phyloP scores from a whole-genome alignment of 2,329 filamentous ascomycete genomes.

The Lachnellula arida region DNA sequence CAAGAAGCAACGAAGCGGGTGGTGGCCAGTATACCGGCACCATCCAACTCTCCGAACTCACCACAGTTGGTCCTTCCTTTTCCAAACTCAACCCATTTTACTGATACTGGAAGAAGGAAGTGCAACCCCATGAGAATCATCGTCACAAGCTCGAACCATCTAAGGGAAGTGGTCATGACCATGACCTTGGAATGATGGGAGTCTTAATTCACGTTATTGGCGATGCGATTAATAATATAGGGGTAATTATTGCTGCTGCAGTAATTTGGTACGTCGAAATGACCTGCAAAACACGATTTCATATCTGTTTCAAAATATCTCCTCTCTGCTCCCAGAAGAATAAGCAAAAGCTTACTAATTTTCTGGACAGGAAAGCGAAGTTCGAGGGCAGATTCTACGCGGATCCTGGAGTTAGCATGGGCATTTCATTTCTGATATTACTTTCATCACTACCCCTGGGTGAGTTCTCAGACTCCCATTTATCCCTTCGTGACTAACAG shows the following conservation, averaged over 20 bases:
- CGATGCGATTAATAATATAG: conserved; percentile 72
- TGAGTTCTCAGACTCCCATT: conserved; percentile 1
- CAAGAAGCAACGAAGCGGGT: neutral
- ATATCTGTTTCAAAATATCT: no score
- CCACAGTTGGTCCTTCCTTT: neutral
- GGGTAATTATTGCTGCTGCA: conserved; percentile 64
- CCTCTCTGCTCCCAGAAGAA: no score
- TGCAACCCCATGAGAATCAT: conserved; percentile 42
- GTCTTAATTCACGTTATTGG: conserved; percentile 67
- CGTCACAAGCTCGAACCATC: conserved; percentile 37
- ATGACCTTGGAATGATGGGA: conserved; percentile 67
- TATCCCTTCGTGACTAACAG: neutral
- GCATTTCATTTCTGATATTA: conserved; percentile 70
- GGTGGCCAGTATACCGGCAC: neutral
- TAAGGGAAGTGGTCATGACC: conserved; percentile 34
- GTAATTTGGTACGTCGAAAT: conserved; percentile 53
- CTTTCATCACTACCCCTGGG: conserved; percentile 55
- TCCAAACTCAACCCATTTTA: neutral
- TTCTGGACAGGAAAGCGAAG: conserved; percentile 36
- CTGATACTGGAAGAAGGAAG: neutral
- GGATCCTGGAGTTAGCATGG: conserved; percentile 64
- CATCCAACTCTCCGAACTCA: neutral
- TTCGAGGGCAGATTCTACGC: conserved; percentile 61
- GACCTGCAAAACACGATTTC: no score
- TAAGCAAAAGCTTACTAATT: no score